Evolutionary conservation across 331 rosid genomes (phyloP), one percentile per base, ranked within the genome.

Genomic region (Phaseolus coccineus): DNA sequence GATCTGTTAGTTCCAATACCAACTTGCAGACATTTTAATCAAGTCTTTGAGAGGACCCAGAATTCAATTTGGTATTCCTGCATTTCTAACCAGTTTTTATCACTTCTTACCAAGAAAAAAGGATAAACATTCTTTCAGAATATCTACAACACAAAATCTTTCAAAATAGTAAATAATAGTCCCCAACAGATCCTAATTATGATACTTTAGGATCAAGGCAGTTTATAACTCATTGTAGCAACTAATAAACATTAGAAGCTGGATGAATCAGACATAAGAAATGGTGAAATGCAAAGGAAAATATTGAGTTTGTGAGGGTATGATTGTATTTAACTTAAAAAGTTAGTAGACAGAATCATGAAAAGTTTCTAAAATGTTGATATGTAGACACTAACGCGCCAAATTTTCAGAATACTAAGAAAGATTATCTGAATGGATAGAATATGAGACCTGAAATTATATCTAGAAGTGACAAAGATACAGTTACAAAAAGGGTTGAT

Each of bases 171-270:
- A 15, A 2, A 30, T 51, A 31, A 33, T 52, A 50, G 6, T 51
- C 63, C 50, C 46, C 53, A 52, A 71, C 33, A 71, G 35, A 52
- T 22, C 44, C 64, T 31, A 3, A 33, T n/a, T 10, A 33, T 52
- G 50, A 31, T 35, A 51, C 31, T 11, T 51, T 10, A 50, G 48
- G 33, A 52, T 30, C 31, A 71, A 51, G 31, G 27, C 50, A 30
- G 48, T 71, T 71, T 5, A 52, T 57, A 1, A 52, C 50, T 71
- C 22, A 31, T 12, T 35, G 42, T 10, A 19, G 64, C 48, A 71
- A 52, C 33, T 33, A 52, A 55, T 30, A 46, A 69, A 46, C n/a
- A 31, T 51, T 71, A 51, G 48, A 48, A 71, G 76, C 50, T 71
- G 76, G 11, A 52, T 52, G 4, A 30, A 52, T 52, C 47, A 19